Percentiles rank a stretch among this genome's conserved stretches.
These are phyloP conservation scores for Coemansia sp. DNA, from an alignment of 192 early-diverging fungal species.

Conservation along the genomic window DNA sequence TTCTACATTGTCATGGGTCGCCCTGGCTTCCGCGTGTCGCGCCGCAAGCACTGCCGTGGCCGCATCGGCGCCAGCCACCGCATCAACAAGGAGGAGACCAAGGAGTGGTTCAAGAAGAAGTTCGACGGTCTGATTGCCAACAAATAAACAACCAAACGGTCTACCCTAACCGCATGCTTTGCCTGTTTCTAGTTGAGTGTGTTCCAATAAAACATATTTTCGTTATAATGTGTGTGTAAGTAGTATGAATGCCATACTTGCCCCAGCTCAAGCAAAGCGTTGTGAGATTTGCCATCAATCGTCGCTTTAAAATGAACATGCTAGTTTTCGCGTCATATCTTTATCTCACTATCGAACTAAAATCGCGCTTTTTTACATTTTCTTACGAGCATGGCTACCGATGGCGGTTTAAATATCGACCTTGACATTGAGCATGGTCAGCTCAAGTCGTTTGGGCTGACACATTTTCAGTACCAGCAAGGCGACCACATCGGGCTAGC, in stretches of 20 bases:
- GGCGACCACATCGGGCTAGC: conserved; percentile 38
- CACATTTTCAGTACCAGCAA: conserved; percentile 46
- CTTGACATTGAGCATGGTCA: conserved; percentile 1
- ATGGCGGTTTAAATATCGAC: not conserved
- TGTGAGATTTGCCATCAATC: too few relatives aligned
- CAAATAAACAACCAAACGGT: conserved; percentile 60
- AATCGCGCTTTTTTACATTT: conserved; percentile 6
- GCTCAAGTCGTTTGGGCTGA: conserved; percentile 39
- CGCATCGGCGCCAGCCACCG: conserved; percentile 88
- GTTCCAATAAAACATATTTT: conserved; percentile 9
- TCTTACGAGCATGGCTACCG: too few relatives aligned
- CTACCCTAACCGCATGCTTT: conserved; percentile 7
- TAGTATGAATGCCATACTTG: too few relatives aligned
- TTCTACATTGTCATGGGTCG: conserved; percentile 99
- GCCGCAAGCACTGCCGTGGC: conserved; percentile 82
- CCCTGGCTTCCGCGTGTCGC: conserved; percentile 92
- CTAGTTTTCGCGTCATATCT: too few relatives aligned
- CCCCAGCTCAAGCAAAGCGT: too few relatives aligned
- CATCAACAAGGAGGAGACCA: conserved; percentile 94
- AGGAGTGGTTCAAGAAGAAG: conserved; percentile 98
- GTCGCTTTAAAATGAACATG: too few relatives aligned
- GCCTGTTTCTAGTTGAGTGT: conserved; percentile 7
- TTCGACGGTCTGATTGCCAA: conserved; percentile 85
- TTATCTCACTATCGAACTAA: too few relatives aligned
- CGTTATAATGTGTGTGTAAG: too few relatives aligned